A percentile compares a stretch with the other conserved stretches of the same genome.
Conservation (phyloP, 371 early-diverging fungal genomes). For the Rhizopus sp. region DNA sequence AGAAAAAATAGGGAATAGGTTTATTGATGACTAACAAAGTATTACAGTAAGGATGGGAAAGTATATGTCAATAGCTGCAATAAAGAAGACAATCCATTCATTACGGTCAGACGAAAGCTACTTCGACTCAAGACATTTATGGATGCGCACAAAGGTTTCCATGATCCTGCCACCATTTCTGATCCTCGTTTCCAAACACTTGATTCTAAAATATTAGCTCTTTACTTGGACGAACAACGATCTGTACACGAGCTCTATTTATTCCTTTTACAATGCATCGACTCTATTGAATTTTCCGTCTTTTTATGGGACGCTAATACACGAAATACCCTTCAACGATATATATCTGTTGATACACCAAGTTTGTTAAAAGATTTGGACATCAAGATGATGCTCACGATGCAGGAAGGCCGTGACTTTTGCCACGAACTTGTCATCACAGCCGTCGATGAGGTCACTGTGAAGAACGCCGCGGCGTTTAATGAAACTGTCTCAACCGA, state of each 20-base stretch:
- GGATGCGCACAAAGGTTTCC: constrained; percentile 38
- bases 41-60: constrained; percentile 1
- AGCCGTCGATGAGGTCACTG: constrained; percentile 55
- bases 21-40: background rate
- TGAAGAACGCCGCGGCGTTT: background rate
- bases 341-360: constrained; percentile 4
- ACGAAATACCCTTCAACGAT: background rate
- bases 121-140: constrained; percentile 51
- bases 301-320: constrained; percentile 60
- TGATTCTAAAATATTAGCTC: constrained; percentile 27
- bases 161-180: constrained; percentile 25
- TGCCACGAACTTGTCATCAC: constrained; percentile 72
- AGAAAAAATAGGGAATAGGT: background rate
- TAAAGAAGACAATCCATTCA: background rate
- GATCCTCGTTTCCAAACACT: constrained; percentile 28
- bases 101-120: constrained; percentile 38
- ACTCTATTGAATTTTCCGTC: constrained; percentile 75
- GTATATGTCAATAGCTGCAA: constrained; percentile 3
- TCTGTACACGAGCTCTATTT: constrained; percentile 69
- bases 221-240: constrained; percentile 62
- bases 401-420: constrained; percentile 60
- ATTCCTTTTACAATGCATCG: constrained; percentile 66
- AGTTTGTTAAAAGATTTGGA: constrained; percentile 44
- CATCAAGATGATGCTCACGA: constrained; percentile 64
- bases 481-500: background rate